Evolutionary conservation across 805 yeast genomes (phyloP).

Genomic region (Yarrowia keelungensis): DNA sequence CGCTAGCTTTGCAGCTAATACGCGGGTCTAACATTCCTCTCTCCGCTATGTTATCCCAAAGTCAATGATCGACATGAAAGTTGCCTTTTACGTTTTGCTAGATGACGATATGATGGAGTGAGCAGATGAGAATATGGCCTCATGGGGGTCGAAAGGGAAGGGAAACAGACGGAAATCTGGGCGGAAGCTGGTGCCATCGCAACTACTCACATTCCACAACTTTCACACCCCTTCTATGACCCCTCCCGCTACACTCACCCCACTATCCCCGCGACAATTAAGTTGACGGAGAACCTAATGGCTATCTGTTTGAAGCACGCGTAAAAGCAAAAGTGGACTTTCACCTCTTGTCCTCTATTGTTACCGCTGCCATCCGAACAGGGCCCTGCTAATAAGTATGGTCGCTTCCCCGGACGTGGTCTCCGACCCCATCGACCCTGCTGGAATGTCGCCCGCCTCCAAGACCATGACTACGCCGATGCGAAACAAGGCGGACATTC

Average conservation of each 20-base stretch:
- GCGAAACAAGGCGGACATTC: constrained; percentile 32
- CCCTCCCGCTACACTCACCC: background rate
- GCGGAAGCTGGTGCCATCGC: no score
- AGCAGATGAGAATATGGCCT: no score
- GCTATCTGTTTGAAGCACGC: constrained; percentile 30
- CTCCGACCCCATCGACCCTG: constrained; percentile 15
- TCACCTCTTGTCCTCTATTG: constrained; percentile 15
- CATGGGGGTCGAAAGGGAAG: no score
- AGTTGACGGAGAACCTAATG: constrained; percentile 3
- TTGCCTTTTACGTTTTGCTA: constrained; percentile 26
- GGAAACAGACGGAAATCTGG: no score
- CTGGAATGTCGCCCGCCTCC: constrained; percentile 26
- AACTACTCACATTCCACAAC: background rate
- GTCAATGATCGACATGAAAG: constrained; percentile 28
- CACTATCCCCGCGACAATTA: constrained; percentile 3
- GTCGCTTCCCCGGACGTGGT: constrained; percentile 20
- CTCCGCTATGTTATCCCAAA: constrained; percentile 30
- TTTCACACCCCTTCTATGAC: background rate
- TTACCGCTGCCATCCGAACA: constrained; percentile 14
- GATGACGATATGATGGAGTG: no score
- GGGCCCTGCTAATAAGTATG: constrained; percentile 31
- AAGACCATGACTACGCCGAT: constrained; percentile 26
- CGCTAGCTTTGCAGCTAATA: constrained; percentile 6
- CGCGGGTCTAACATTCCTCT: constrained; percentile 33
- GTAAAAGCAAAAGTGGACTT: constrained; percentile 27